Base-by-base conservation (phyloP, 225 moss, liverwort and hornwort species). In the Anthoceros angustus region DNA sequence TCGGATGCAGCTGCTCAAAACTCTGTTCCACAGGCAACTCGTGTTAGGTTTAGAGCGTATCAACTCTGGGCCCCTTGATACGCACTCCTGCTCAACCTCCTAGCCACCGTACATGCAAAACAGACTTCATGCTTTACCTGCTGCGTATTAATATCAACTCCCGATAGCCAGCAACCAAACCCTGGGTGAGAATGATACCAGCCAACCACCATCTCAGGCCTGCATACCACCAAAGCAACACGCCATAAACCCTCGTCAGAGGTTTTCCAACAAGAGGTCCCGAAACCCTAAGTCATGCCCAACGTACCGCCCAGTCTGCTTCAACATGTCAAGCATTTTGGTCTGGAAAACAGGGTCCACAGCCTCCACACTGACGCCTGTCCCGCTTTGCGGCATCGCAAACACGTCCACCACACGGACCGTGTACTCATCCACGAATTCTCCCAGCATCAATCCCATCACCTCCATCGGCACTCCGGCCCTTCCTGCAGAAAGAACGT, bases 391-490 rank as follows among this genome's bases (percentile, higher is more conserved):
- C 66, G 94, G 94, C 94, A 94, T 94, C 16, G 94, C 94, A 63
- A 94, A 90, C 14, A 94, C 94, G 74, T 88, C 90, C 65, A 94
- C 94, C 68, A 94, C 90, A 18, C 93, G 87, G 48, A 90, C 93
- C 23, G 93, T 94, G 77, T 90, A 94, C 41, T 94, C 93, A 65
- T 94, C 94, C 25, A 94, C 94, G 73, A 90, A 94, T 74, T 94
- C 94, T 41, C 90, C 94, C 11, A 94, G 90, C 94, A 94, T 94
- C 66, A 88, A 72, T 10, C 94, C 94, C 94, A 90, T 94, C 63
- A 94, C 94, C 76, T 94, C 94, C 94, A 90, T 94, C 6, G 94
- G 94, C 9, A 94, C 94, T 76, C 94, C 94, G 80, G 90, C 94
- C 75, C 94, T 80, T 10, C 93, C 87, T 87, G 84, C 77, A 73